Percentiles rank a stretch among this genome's conserved stretches.
Evolutionary conservation across 139 green algal genomes (phyloP).

Genomic region (Picochlorum sp.): DNA sequence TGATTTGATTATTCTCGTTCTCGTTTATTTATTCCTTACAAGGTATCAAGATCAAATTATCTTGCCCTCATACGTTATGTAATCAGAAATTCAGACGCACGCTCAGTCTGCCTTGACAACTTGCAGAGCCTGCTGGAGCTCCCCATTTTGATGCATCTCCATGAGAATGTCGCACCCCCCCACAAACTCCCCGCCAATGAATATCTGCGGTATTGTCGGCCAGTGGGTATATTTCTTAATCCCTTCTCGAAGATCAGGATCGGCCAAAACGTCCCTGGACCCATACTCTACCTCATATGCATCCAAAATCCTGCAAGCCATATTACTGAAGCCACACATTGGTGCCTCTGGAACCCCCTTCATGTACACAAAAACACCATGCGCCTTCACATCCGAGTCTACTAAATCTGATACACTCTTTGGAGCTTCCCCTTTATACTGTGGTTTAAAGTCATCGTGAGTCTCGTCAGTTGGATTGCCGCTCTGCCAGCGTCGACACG

Average conservation of each 20-base stretch:
- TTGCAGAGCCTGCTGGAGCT: conserved; percentile 64
- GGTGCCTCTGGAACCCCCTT: conserved; percentile 61
- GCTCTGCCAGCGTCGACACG: too few species aligned
- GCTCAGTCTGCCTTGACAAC: not conserved
- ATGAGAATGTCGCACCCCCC: conserved; percentile 89
- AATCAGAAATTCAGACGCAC: too few species aligned
- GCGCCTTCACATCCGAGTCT: conserved; percentile 52
- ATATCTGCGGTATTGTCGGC: conserved; percentile 96
- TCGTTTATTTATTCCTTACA: not conserved
- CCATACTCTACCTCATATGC: conserved; percentile 82
- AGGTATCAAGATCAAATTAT: not conserved
- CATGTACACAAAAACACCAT: conserved; percentile 81
- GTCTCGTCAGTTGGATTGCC: conserved; percentile 48
- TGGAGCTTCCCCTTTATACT: conserved; percentile 38
- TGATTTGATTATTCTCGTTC: conserved; percentile 3
- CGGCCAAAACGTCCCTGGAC: conserved; percentile 76
- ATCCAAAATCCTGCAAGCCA: conserved; percentile 74
- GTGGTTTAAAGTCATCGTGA: conserved; percentile 85
- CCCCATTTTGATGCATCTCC: conserved; percentile 83
- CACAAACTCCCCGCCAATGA: conserved; percentile 90
- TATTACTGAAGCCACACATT: conserved; percentile 88
- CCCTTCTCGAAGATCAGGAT: conserved; percentile 71
- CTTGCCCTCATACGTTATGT: too few species aligned
- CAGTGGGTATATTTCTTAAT: conserved; percentile 90
- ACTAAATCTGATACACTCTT: conserved; percentile 36